Evolutionary conservation across 2,329 filamentous ascomycete genomes (phyloP).

Genomic region (Tolypocladium sp.): DNA sequence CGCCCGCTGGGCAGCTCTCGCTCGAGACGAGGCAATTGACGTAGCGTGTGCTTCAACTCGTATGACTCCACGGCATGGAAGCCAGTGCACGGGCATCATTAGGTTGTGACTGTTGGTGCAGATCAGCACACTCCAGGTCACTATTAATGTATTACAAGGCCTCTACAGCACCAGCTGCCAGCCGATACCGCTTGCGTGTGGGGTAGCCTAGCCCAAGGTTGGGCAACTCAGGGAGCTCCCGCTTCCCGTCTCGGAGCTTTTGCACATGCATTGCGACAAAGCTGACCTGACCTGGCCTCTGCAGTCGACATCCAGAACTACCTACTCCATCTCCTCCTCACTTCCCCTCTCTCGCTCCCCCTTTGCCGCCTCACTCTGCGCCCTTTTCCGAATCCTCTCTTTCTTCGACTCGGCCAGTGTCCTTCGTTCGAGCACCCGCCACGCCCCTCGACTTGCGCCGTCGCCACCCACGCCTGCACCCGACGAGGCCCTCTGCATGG

Average conservation of each 20-base stretch:
- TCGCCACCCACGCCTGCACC: background rate
- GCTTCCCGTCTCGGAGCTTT: background rate
- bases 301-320: background rate
- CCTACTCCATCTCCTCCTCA: background rate
- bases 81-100: background rate
- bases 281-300: background rate
- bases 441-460: background rate
- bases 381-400: background rate
- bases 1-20: background rate
- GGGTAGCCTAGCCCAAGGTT: slow-evolving; percentile 1
- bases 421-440: background rate
- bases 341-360: background rate
- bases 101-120: too few species aligned
- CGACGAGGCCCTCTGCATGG: slow-evolving; percentile 19
- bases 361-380: background rate
- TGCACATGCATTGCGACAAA: slow-evolving; percentile 5
- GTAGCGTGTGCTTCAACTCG: background rate
- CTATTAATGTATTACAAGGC: too few species aligned
- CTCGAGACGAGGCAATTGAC: background rate
- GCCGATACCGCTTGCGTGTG: slow-evolving; percentile 3
- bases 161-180: background rate
- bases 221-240: slow-evolving; percentile 1
- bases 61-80: background rate
- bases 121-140: too few species aligned
- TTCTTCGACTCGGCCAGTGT: background rate